These are phyloP conservation scores for Pleodorina starrii DNA, from an alignment of 139 green algal species.

Conservation along the genomic window DNA sequence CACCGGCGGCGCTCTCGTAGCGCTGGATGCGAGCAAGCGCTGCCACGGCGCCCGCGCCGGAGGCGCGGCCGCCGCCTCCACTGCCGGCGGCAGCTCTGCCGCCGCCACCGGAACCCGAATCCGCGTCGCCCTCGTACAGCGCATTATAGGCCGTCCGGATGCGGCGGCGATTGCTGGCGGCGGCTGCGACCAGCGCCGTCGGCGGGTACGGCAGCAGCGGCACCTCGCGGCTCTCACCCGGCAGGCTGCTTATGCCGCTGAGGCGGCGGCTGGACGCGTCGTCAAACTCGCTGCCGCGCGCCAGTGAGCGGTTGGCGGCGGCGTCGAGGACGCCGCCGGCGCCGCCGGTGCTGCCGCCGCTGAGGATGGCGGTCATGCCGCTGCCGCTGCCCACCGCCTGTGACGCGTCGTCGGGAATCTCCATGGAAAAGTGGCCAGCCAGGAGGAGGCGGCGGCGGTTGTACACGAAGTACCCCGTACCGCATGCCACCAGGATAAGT, in stretches of 20 bases:
- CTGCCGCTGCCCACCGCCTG: not conserved
- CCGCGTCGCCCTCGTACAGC: slow-evolving; percentile 10
- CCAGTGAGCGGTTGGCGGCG: not conserved
- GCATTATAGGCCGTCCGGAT: slow-evolving; percentile 9
- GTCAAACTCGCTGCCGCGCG: slow-evolving; percentile 1
- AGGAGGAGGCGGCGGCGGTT: not conserved
- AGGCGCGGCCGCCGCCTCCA: not conserved
- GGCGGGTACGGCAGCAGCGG: slow-evolving; percentile 14
- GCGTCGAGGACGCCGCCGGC: not conserved
- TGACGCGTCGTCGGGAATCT: not conserved
- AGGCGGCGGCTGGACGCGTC: not conserved
- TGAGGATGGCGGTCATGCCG: not conserved
- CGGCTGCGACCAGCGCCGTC: not conserved
- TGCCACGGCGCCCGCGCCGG: not conserved
- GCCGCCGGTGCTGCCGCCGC: not conserved
- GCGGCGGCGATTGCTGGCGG: not conserved
- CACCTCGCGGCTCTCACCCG: slow-evolving; percentile 12
- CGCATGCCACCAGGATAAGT: slow-evolving; percentile 4
- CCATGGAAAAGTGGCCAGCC: not conserved
- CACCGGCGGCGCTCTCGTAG: not conserved
- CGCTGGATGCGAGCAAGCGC: not conserved
- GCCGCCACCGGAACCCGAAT: not conserved
- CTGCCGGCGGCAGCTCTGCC: not conserved
- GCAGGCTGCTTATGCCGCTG: slow-evolving; percentile 9
- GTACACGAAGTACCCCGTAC: slow-evolving; percentile 21